Evolutionary conservation across 345 rosid species (phyloP).

Genomic region (Tarenaya hassleriana): DNA sequence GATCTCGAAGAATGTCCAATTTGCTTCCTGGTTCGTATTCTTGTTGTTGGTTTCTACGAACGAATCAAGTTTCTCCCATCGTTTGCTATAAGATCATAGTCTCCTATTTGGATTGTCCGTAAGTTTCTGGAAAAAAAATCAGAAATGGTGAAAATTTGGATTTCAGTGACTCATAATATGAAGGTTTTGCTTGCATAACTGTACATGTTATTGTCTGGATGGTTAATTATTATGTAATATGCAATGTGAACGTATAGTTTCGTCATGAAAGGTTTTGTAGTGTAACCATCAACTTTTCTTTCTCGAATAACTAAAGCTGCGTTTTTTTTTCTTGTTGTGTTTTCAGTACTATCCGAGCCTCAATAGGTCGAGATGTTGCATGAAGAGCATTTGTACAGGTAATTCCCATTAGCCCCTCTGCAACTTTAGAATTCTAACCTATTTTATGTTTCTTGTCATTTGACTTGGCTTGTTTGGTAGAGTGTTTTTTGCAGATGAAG

Average conservation of each 20-base stretch:
- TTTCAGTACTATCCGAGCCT: constrained; percentile 90
- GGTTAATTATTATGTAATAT: too few relatives aligned
- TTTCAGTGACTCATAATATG: background rate
- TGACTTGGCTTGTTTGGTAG: constrained; percentile 31
- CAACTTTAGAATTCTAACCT: constrained; percentile 1
- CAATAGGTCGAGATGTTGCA: constrained; percentile 91
- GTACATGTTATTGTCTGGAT: too few relatives aligned
- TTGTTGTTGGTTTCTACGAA: constrained; percentile 7
- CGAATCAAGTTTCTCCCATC: too few relatives aligned
- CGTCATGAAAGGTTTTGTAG: background rate
- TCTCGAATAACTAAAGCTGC: constrained; percentile 12
- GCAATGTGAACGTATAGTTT: too few relatives aligned
- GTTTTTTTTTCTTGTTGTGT: constrained; percentile 14
- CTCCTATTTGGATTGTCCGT: too few relatives aligned
- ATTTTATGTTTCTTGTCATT: constrained; percentile 6
- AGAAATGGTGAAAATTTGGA: background rate
- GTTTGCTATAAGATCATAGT: too few relatives aligned
- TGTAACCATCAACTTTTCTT: background rate
- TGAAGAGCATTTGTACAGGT: constrained; percentile 98
- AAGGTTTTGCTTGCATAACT: too few relatives aligned
- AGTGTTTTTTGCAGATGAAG: constrained; percentile 99
- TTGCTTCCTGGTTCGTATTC: constrained; percentile 80
- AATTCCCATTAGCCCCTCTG: constrained; percentile 1
- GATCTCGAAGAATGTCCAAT: constrained; percentile 98
- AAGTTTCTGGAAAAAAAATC: too few relatives aligned